A percentile compares a stretch with the other conserved stretches of the same genome.
Evolutionary conservation across 805 yeast species (phyloP).

Genomic region (Kuraishia molischiana): DNA sequence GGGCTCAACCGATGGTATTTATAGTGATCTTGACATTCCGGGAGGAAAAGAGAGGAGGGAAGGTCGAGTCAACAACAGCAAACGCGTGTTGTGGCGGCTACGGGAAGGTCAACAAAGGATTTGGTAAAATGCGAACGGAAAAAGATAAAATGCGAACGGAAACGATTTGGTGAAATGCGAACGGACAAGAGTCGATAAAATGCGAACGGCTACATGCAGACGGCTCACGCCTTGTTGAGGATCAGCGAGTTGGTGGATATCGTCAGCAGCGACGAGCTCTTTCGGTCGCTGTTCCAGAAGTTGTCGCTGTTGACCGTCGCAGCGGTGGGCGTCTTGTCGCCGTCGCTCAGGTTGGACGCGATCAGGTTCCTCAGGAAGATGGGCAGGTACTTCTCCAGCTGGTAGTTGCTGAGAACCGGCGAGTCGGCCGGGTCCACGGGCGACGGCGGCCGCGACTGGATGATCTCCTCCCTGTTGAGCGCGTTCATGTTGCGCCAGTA

Average conservation of each 20-base stretch:
- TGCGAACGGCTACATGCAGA: not conserved
- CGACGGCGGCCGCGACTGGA: not conserved
- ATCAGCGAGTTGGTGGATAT: conserved; percentile 7
- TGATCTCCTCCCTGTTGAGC: conserved; percentile 1
- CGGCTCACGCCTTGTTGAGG: not conserved
- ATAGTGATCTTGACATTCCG: too few relatives aligned
- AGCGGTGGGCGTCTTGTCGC: not conserved
- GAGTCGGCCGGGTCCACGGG: not conserved
- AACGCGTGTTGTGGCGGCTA: too few relatives aligned
- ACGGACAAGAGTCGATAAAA: not conserved
- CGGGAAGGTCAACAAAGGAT: too few relatives aligned
- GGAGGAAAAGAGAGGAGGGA: too few relatives aligned
- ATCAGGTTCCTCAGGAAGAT: conserved; percentile 7
- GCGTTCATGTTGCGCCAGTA: conserved; percentile 1
- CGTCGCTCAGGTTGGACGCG: not conserved
- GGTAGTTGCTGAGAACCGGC: conserved; percentile 4
- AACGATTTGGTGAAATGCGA: too few relatives aligned
- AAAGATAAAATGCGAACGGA: too few relatives aligned
- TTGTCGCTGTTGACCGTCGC: not conserved
- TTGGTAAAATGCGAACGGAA: too few relatives aligned
- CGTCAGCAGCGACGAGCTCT: conserved; percentile 6
- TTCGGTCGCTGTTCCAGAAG: conserved; percentile 8
- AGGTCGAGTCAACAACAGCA: too few relatives aligned
- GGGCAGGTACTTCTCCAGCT: conserved; percentile 9
- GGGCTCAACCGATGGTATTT: too few relatives aligned